Evolutionary conservation across 2,329 filamentous ascomycete species (phyloP), one percentile per base, ranked within the genome.

Genomic region (Exophiala spinifera): DNA sequence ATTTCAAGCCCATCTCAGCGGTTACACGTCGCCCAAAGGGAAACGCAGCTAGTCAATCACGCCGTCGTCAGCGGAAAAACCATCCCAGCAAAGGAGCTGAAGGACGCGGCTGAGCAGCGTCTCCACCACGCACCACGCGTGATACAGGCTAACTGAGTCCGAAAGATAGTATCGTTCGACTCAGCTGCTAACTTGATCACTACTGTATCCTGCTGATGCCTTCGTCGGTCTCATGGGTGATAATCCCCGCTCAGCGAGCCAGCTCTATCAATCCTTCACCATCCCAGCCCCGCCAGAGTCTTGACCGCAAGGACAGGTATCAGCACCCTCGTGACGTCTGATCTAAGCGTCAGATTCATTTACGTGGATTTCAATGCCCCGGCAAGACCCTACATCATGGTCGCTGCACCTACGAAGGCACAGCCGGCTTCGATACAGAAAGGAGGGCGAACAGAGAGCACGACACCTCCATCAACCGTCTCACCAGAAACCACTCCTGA

Each of bases 361-460:
- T 33, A 43, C 14, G 11, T 17, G 33, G n/a, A 28, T 15, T 31
- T 47, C 40, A 21, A 57, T 57, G 55, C 40, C 17, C 55, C 25
- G 10, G 11, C 13, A 3, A 34, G 42, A 31, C 7, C 5, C n/a
- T 44, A 21, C 46, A 31, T 34, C 17, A 57, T 57, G 55, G 55
- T 46, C 43, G 51, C 49, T 48, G 54, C 47, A 43, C 42, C 11
- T 43, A 31, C 46, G 21, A 13, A 31, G 17, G 21, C n/a, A n/a
- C 19, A 20, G 23, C 17, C 31, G 34, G 14, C 43, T 28, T 23
- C 46, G 7, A 39, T 33, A 39, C 40, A 43, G 46, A 39, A 21
- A 14, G 33, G 6, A 14, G 48, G 19, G 10, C 44, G 17, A 13
- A 44, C 39, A 33, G 23, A 40, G 40, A 15, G 31, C 23, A 15